Evolutionary conservation across 306 rosid genomes (phyloP), one percentile per base, ranked within the genome.

Genomic region (Lathyrus tuberosus): DNA sequence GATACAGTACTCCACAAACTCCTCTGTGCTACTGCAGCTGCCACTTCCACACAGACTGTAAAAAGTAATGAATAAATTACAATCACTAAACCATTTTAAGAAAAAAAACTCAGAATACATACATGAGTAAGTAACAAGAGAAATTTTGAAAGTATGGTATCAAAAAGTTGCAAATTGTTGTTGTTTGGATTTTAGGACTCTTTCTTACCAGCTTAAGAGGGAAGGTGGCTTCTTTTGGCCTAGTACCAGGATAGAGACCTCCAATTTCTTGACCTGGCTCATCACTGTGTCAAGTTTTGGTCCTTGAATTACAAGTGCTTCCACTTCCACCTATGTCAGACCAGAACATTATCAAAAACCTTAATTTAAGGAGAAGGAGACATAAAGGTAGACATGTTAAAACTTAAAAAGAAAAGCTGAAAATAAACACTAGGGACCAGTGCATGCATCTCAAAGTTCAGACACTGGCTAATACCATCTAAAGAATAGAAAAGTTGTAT

Each of bases 191-290:
- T 46, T 35, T n/a, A 28, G 62, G 42, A 92, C 78, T 77, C 82
- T 24, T 24, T 24, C 26, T 86, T 70, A 91, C 99, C 97, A 94
- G 84, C 83, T 80, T 17, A 89, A 56, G 65, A 94, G 51, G 28
- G 86, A 46, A 79, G 95, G 84, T 26, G 89, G 70, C 66, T 85
- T 89, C 85, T 86, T 94, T 87, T 91, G 99, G 63, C 96, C 99
- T 28, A 94, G 72, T 63, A 94, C 99, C 20, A 94, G 75, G 82
- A 91, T 90, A 43, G 99, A 87, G 8, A 87, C 97, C 69, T 84
- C 99, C 52, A 94, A 86, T 84, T 94, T 94, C 87, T 94, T 91
- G 35, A 94, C 99, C 65, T 91, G 99, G 83, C 89, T 89, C 69
- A 82, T 81, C 33, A 94, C 92, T 15, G 97, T 88, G 65, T 59